These are phyloP conservation scores for Podospora bellae-mahoneyi DNA, from an alignment of 495 filamentous ascomycete genomes.

Conservation along the genomic window DNA sequence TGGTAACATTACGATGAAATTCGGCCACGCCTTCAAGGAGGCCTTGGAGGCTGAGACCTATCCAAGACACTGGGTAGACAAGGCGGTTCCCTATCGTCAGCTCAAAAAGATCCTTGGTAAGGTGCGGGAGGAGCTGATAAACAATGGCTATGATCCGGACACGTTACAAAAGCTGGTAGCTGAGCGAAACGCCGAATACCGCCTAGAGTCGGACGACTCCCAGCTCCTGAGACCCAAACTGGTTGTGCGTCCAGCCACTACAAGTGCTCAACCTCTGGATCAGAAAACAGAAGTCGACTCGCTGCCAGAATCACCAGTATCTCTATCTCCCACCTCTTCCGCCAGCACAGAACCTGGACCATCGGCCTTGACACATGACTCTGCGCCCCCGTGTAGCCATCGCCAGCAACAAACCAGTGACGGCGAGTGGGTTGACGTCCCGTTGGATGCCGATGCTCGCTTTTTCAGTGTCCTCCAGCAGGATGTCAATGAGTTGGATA, in stretches of 20 bases:
- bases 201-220: constrained; percentile 39
- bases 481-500: constrained; percentile 59
- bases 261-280: constrained; percentile 7
- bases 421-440: constrained; percentile 55
- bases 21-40: constrained; percentile 64
- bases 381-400: neutral
- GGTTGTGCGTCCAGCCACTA: constrained; percentile 24
- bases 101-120: constrained; percentile 74
- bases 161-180: constrained; percentile 54
- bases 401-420: neutral
- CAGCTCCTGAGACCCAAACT: constrained; percentile 27
- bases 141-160: constrained; percentile 57
- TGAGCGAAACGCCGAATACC: constrained; percentile 45
- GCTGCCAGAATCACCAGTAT: constrained; percentile 9
- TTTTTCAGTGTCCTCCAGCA: constrained; percentile 65
- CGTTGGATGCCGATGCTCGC: constrained; percentile 60
- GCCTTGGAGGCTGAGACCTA: constrained; percentile 54
- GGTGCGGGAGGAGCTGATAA: constrained; percentile 57
- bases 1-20: constrained; percentile 58
- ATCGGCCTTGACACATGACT: neutral
- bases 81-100: constrained; percentile 67
- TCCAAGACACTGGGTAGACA: constrained; percentile 64
- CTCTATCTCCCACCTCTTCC: neutral
- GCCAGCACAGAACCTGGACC: neutral
- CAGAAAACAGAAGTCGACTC: neutral